Conservation (phyloP, 495 filamentous ascomycete genomes). For the Hypoxylon fragiforme region DNA sequence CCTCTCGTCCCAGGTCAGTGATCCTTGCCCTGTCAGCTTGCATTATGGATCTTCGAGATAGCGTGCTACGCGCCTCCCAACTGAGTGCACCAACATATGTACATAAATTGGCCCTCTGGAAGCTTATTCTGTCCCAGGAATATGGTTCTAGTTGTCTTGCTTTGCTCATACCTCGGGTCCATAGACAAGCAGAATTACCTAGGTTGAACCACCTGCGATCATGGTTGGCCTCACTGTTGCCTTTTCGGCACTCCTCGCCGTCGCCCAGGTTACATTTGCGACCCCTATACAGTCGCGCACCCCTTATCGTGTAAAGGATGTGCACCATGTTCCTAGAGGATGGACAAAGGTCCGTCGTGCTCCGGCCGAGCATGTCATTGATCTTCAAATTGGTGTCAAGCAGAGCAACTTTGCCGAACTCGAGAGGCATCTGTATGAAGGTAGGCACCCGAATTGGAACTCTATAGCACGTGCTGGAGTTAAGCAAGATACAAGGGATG, state of each 20-base stretch:
- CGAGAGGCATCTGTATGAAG: conserved; percentile 54
- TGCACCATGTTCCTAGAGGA: conserved; percentile 50
- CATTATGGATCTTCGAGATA: conserved; percentile 23
- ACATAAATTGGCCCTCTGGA: conserved; percentile 9
- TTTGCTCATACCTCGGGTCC: neutral
- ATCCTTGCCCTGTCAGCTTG: conserved; percentile 27
- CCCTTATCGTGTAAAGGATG: conserved; percentile 58
- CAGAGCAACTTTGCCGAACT: conserved; percentile 45
- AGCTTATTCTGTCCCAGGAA: conserved; percentile 1
- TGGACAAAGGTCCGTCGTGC: conserved; percentile 54
- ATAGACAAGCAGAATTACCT: neutral
- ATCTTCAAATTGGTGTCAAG: conserved; percentile 31
- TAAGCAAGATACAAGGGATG: conserved; percentile 40
- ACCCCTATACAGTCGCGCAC: conserved; percentile 39
- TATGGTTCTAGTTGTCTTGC: conserved; percentile 1
- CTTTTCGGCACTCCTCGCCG: conserved; percentile 32
- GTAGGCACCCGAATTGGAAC: conserved; percentile 36
- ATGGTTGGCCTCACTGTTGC: conserved; percentile 38
- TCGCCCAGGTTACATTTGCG: conserved; percentile 34
- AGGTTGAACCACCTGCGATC: conserved; percentile 5
- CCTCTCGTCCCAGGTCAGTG: neutral
- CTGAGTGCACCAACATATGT: neutral
- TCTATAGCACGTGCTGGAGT: conserved; percentile 46
- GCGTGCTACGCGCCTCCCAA: neutral
- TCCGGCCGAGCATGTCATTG: conserved; percentile 44